A percentile compares a stretch with the other conserved stretches of the same genome.
phyloP scores from a whole-genome alignment of 208 protist genomes.

The Leishmania arabica region DNA sequence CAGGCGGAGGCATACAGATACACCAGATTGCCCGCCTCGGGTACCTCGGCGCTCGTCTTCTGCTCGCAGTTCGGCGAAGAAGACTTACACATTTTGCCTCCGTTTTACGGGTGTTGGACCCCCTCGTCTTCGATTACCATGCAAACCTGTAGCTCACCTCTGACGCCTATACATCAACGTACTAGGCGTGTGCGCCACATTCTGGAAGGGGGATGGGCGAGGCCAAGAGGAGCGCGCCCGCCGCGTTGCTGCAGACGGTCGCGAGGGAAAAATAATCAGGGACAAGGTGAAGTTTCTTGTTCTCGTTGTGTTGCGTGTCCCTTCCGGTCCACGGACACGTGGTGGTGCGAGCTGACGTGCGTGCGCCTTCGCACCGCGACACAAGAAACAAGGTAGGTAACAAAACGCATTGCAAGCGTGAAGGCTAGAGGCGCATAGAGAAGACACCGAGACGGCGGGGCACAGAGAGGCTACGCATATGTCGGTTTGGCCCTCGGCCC shows the following conservation, averaged over 20 bases:
- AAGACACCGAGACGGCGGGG: background rate
- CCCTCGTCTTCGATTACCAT: background rate
- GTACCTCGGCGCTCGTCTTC: background rate
- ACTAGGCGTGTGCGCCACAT: background rate
- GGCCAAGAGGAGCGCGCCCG: background rate
- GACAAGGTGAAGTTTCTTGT: background rate
- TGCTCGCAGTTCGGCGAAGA: background rate
- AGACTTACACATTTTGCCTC: background rate
- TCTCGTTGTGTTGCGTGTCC: background rate
- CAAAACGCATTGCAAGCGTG: too few relatives aligned
- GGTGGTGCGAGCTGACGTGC: background rate
- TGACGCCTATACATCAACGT: background rate
- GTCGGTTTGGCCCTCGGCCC: background rate
- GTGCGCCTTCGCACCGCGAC: background rate
- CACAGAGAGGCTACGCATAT: background rate
- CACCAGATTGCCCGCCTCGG: background rate
- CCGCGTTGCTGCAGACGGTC: background rate
- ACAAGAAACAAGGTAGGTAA: background rate
- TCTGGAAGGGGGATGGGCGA: background rate
- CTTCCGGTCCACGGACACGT: background rate
- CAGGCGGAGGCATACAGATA: background rate
- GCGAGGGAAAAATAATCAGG: background rate
- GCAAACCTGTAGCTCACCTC: background rate
- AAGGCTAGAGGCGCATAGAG: background rate
- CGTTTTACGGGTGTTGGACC: background rate